These are phyloP conservation scores for Filobasidium wieringae DNA, from an alignment of 768 basidiomycete species.

Conservation along the genomic window DNA sequence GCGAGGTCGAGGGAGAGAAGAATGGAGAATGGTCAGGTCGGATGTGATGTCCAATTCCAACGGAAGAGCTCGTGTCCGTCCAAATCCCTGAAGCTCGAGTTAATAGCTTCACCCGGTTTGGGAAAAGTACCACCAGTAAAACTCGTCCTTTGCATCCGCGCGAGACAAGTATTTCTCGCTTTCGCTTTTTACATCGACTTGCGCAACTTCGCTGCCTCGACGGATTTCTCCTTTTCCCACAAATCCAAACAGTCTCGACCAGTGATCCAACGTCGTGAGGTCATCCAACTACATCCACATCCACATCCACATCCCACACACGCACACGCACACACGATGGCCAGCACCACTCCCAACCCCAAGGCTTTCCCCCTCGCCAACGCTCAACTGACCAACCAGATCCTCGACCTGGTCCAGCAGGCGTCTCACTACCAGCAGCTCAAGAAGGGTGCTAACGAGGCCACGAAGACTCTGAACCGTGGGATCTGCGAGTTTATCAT, in stretches of 20 bases:
- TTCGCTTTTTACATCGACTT: not conserved
- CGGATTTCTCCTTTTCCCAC: not conserved
- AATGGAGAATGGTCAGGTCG: too few relatives aligned
- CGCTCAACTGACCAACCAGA: slow-evolving; percentile 79
- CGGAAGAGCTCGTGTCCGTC: too few relatives aligned
- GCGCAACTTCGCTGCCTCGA: not conserved
- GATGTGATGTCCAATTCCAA: too few relatives aligned
- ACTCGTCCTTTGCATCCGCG: too few relatives aligned
- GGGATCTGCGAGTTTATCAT: slow-evolving; percentile 97
- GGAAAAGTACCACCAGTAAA: slow-evolving; percentile 2
- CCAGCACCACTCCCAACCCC: slow-evolving; percentile 49
- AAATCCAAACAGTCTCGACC: slow-evolving; percentile 18
- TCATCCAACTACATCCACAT: slow-evolving; percentile 10
- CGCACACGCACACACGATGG: slow-evolving; percentile 14
- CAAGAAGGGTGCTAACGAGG: slow-evolving; percentile 99
- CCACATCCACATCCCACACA: slow-evolving; percentile 9
- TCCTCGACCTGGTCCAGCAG: slow-evolving; percentile 89
- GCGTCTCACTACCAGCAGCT: slow-evolving; percentile 95
- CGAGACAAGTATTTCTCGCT: too few relatives aligned
- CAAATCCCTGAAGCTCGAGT: too few relatives aligned
- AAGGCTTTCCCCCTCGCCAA: slow-evolving; percentile 86
- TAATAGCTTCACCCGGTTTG: too few relatives aligned
- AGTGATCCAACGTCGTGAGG: slow-evolving; percentile 32
- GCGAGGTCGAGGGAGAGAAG: too few relatives aligned
- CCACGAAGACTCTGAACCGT: slow-evolving; percentile 94